phyloP scores from a whole-genome alignment of 1,284 basidiomycete species.

The Leccinum solheimii region DNA sequence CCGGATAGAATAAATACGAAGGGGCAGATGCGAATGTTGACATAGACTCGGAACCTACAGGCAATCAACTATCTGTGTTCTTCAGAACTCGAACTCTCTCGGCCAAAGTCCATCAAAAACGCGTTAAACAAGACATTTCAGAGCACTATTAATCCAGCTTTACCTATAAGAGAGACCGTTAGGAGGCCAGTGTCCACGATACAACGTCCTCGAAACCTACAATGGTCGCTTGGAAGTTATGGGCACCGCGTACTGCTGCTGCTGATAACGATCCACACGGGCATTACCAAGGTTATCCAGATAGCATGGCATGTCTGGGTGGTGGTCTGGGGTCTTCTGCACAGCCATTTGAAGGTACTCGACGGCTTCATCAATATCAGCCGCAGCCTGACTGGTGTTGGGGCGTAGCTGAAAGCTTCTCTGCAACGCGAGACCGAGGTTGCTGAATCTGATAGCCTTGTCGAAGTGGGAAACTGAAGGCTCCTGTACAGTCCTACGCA shows the following conservation, averaged over 20 bases:
- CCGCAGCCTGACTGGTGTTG: neutral
- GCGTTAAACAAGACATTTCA: neutral
- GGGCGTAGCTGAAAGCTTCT: neutral
- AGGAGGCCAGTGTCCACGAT: neutral
- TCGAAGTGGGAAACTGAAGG: slow-evolving; percentile 1
- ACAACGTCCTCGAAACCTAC: neutral
- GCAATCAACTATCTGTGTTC: no score
- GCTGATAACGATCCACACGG: neutral
- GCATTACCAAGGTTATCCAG: neutral
- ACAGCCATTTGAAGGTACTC: neutral
- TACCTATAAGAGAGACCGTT: neutral
- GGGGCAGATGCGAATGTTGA: no score
- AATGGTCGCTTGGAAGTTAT: neutral
- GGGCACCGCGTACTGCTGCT: neutral
- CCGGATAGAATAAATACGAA: no score
- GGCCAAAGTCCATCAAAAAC: neutral
- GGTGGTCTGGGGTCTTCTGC: neutral
- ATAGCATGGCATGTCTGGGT: slow-evolving; percentile 1
- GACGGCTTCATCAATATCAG: neutral
- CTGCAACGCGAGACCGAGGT: slow-evolving; percentile 7
- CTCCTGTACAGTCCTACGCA: neutral
- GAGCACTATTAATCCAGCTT: no score
- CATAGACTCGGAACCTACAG: no score
- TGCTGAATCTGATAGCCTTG: neutral
- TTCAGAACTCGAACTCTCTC: no score